These are phyloP conservation scores for Prunus salicina DNA, from an alignment of 306 rosid genomes.

Conservation along the genomic window DNA sequence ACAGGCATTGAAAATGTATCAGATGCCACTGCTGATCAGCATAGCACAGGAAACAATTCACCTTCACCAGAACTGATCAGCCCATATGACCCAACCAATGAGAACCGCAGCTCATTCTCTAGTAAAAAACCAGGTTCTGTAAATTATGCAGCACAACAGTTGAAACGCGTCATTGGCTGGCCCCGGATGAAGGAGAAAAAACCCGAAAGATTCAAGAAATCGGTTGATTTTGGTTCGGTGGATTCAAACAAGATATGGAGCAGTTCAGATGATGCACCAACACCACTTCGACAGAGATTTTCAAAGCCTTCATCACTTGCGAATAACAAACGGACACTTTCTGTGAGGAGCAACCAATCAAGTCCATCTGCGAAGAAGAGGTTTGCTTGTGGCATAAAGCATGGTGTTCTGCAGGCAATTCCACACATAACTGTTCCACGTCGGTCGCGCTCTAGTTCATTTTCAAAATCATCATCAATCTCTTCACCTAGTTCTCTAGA, in stretches of 20 bases:
- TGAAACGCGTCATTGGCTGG: conserved; percentile 75
- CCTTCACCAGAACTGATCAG: conserved; percentile 47
- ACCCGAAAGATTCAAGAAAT: conserved; percentile 35
- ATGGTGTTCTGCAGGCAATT: conserved; percentile 61
- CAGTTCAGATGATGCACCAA: conserved; percentile 50
- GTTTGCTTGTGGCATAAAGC: conserved; percentile 70
- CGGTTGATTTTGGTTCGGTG: conserved; percentile 38
- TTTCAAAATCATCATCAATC: conserved; percentile 73
- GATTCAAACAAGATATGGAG: conserved; percentile 51
- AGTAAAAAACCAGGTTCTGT: conserved; percentile 63
- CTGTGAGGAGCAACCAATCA: conserved; percentile 81
- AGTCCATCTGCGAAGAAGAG: conserved; percentile 98
- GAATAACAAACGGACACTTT: conserved; percentile 77
- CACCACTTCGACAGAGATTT: conserved; percentile 76
- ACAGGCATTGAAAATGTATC: conserved; percentile 70
- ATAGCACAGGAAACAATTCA: conserved; percentile 42
- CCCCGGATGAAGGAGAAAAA: conserved; percentile 54
- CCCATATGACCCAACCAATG: conserved; percentile 32
- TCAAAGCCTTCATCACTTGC: conserved; percentile 56
- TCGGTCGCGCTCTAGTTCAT: conserved; percentile 79
- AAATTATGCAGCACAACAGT: conserved; percentile 55
- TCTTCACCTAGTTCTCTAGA: conserved; percentile 74
- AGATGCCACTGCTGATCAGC: conserved; percentile 44
- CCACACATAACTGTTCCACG: conserved; percentile 58
- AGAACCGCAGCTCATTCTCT: conserved; percentile 30